Percentiles rank a stretch among this genome's conserved stretches.
Conservation (phyloP, 2,329 filamentous ascomycete genomes). For the Colletotrichum theobromicola region DNA sequence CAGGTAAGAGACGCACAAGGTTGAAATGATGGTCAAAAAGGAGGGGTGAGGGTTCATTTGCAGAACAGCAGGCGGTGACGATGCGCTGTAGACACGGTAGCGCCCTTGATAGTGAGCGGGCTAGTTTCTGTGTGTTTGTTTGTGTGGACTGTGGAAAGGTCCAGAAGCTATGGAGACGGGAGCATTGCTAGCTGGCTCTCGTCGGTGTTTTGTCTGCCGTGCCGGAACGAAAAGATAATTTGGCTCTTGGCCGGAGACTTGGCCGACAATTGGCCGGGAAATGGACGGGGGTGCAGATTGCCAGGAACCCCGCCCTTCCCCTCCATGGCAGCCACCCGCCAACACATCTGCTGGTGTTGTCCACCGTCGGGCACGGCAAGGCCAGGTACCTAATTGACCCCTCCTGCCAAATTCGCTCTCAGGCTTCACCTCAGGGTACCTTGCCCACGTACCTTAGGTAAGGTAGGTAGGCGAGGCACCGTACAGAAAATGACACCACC, state of each 20-base stretch:
- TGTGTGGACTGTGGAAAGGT: slow-evolving; percentile 12
- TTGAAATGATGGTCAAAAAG: background rate
- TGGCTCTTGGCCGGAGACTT: background rate
- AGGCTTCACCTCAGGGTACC: background rate
- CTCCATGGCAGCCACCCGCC: background rate
- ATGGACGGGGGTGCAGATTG: background rate
- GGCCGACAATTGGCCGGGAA: slow-evolving; percentile 13
- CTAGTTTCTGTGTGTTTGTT: background rate
- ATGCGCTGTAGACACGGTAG: background rate
- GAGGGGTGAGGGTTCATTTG: background rate
- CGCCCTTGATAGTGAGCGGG: background rate
- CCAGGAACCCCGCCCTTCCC: slow-evolving; percentile 16
- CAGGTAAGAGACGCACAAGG: slow-evolving; percentile 2
- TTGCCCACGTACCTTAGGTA: background rate
- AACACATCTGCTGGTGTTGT: background rate
- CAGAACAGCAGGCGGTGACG: background rate
- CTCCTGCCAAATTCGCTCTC: slow-evolving; percentile 5
- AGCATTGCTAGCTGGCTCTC: background rate
- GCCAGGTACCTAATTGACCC: background rate
- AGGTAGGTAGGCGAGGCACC: background rate
- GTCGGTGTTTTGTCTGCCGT: background rate
- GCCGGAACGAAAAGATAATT: background rate
- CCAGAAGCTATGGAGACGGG: slow-evolving; percentile 10
- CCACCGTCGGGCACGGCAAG: background rate
- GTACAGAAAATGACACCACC: background rate